Conservation (phyloP, 1,284 basidiomycete species). For the Porogramme epimiltina region DNA sequence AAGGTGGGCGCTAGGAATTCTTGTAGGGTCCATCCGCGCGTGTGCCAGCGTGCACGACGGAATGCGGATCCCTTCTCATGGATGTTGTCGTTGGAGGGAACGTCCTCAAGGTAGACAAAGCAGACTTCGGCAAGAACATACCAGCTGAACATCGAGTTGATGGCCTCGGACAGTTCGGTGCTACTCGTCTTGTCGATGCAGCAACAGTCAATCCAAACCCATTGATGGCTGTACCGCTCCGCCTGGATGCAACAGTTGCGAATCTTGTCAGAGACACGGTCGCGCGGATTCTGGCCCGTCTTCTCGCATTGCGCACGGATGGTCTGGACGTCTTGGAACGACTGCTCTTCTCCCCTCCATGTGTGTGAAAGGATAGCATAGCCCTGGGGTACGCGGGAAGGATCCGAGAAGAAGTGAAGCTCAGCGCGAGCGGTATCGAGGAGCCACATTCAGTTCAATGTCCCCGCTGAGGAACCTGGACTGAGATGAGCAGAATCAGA, state of each 20-base stretch:
- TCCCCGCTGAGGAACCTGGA: no score
- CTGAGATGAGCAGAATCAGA: no score
- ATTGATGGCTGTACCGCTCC: background rate
- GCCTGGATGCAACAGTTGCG: background rate
- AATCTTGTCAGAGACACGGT: background rate
- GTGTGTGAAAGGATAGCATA: slow-evolving; percentile 6
- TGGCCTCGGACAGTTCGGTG: slow-evolving; percentile 8
- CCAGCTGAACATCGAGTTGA: slow-evolving; percentile 7
- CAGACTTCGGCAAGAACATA: slow-evolving; percentile 2
- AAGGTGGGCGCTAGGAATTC: slow-evolving; percentile 1
- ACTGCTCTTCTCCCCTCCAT: background rate
- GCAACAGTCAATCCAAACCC: slow-evolving; percentile 6
- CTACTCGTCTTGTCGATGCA: slow-evolving; percentile 10
- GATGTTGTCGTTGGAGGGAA: background rate
- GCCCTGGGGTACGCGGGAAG: background rate
- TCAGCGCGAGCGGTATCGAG: background rate
- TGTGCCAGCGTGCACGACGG: background rate
- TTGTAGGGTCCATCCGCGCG: slow-evolving; percentile 5
- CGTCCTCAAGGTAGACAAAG: slow-evolving; percentile 1
- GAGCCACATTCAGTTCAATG: background rate
- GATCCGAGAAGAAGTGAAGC: background rate
- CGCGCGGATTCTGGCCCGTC: background rate
- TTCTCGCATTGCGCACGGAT: background rate
- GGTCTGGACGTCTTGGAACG: background rate
- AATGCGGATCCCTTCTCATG: background rate